Conservation (phyloP, 1,284 basidiomycete genomes). For the Ganoderma resinaceum region DNA sequence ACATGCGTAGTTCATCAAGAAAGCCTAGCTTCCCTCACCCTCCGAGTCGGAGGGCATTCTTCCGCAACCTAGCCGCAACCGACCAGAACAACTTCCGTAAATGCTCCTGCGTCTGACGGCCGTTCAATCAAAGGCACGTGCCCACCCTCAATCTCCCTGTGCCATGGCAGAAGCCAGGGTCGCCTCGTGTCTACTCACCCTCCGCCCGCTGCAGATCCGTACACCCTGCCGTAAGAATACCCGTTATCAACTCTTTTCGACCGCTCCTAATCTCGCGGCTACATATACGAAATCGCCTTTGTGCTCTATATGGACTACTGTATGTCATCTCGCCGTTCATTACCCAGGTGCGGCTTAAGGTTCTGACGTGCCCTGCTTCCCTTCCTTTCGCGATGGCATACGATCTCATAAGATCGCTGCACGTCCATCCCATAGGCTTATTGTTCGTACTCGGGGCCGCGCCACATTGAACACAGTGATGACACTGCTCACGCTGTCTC, state of each 20-base stretch:
- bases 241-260: background rate
- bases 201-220: constrained; percentile 27
- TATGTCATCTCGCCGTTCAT: background rate
- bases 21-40: background rate
- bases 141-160: constrained; percentile 2
- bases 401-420: background rate
- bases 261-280: background rate
- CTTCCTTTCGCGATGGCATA: background rate
- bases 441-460: background rate
- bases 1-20: background rate
- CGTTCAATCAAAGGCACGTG: constrained; percentile 6
- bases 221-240: background rate
- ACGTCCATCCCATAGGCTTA: background rate
- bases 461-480: background rate
- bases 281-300: background rate
- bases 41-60: background rate
- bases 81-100: background rate
- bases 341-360: background rate
- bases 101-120: background rate
- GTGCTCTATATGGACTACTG: constrained; percentile 1
- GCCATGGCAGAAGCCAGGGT: constrained; percentile 4
- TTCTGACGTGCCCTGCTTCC: background rate
- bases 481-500: background rate
- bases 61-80: background rate
- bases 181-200: constrained; percentile 34